Base-by-base conservation (phyloP, 2,329 filamentous ascomycete species). In the Samsoniella hepiali region DNA sequence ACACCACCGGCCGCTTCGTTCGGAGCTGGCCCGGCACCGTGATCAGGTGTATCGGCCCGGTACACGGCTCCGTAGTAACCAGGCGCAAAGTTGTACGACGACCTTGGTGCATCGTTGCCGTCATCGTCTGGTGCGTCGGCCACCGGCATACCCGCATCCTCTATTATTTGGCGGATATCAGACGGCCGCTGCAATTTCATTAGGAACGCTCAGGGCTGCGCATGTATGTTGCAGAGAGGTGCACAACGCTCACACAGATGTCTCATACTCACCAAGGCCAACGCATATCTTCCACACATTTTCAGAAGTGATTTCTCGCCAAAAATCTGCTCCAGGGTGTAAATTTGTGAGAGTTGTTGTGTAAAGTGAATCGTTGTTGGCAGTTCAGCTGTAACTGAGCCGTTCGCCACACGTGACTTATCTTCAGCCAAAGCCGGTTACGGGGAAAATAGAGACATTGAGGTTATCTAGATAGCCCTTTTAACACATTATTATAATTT, bases 41-140 rank as follows among this genome's bases (percentile, higher is more conserved):
- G 78, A 64, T 89, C 86, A 13, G 87, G 82, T 6, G 84, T 83
- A 58, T 92, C 86, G 40, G 91, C 91, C 64, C 93, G 87, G 73
- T 96, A 97, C 32, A 98, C 91, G 31, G 95, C 81, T 40, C 95
- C 94, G 71, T 90, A 83, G 66, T 92, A 91, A 0, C 93, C 91
- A 0, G 95, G 95, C 0, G 94, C 92, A 72, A 99, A 96, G 74
- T 98, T 98, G 78, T 96, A 97, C 42, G 85, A 92, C 72, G 91
- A 90, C 44, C 90, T 85, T 1, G 85, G 85, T 1, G 79, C 77
- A 2, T 70, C 73, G 17, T 89, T 82, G 62, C 74, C 84, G 22
- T 91, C 86, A 68, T 96, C 91, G 4, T 84, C 83, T 0, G 91
- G 91, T 1, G 84, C 86, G 63, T 92, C 86, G 63, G 88, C 82